Conservation (phyloP, 805 yeast species). For the Candida lessepsii region DNA sequence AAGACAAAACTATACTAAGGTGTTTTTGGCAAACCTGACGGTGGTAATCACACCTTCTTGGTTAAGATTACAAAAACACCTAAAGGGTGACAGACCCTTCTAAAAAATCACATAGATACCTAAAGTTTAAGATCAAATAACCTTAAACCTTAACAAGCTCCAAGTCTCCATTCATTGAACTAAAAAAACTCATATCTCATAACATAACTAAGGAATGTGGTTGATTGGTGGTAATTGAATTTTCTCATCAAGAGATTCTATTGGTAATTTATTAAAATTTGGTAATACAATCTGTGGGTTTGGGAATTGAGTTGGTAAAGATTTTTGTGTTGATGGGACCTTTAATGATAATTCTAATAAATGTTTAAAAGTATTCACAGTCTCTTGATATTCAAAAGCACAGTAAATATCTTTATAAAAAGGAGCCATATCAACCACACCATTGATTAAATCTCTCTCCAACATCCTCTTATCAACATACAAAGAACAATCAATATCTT, state of each 20-base stretch:
- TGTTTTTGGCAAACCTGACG: too few species aligned
- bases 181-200: constrained; percentile 1
- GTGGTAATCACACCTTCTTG: too few species aligned
- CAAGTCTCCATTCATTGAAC: too few species aligned
- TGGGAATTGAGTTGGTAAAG: too few species aligned
- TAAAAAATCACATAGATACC: too few species aligned
- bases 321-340: too few species aligned
- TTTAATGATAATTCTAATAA: constrained; percentile 1
- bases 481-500: constrained; percentile 32
- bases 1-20: too few species aligned
- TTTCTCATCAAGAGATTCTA: not conserved
- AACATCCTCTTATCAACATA: constrained; percentile 52
- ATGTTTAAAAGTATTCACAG: constrained; percentile 7
- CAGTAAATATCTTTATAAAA: constrained; percentile 18
- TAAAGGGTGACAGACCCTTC: not conserved
- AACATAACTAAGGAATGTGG: not conserved
- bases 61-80: too few species aligned
- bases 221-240: not conserved
- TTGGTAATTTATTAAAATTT: not conserved
- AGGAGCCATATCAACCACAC: constrained; percentile 40
- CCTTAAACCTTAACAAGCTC: too few species aligned
- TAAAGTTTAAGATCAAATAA: too few species aligned
- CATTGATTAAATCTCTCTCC: constrained; percentile 51
- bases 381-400: constrained; percentile 18
- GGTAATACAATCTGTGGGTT: too few species aligned